phyloP scores from a whole-genome alignment of 805 yeast species.

The Candida maesae region DNA sequence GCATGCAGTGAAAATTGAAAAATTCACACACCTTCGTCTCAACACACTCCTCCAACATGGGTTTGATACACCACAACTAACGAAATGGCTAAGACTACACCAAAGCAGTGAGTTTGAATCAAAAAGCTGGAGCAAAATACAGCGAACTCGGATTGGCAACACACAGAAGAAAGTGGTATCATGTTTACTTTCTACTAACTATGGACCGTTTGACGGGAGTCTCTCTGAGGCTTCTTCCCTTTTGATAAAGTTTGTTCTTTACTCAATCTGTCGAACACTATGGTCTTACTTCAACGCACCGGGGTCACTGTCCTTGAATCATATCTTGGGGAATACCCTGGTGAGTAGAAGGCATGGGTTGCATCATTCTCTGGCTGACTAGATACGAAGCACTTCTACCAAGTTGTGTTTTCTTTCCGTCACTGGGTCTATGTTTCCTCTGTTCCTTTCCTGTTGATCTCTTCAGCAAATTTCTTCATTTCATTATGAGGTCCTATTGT shows the following conservation, averaged over 20 bases:
- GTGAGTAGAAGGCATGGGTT: conserved; percentile 29
- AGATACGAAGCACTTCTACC: conserved; percentile 2
- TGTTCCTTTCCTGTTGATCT: conserved; percentile 21
- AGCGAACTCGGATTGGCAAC: background rate
- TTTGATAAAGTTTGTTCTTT: conserved; percentile 23
- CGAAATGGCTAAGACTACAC: conserved; percentile 29
- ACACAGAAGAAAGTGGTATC: conserved; percentile 1
- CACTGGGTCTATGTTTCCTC: conserved; percentile 25
- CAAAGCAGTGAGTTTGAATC: conserved; percentile 28
- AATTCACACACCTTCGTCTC: too few species aligned
- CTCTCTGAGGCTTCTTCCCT: conserved; percentile 2
- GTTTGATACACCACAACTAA: background rate
- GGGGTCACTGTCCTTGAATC: conserved; percentile 7
- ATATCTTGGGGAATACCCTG: conserved; percentile 7
- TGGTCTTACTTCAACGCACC: conserved; percentile 4
- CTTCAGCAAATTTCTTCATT: background rate
- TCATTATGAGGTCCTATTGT: background rate
- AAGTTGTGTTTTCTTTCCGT: conserved; percentile 1
- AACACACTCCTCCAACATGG: background rate
- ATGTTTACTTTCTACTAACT: conserved; percentile 3
- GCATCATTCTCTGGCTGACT: conserved; percentile 7
- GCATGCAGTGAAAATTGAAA: conserved; percentile 5
- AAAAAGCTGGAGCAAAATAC: too few species aligned
- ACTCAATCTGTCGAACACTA: conserved; percentile 13
- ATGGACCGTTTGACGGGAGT: conserved; percentile 4